phyloP scores from a whole-genome alignment of 169 alveolate genomes.

The Plasmodium fragile region DNA sequence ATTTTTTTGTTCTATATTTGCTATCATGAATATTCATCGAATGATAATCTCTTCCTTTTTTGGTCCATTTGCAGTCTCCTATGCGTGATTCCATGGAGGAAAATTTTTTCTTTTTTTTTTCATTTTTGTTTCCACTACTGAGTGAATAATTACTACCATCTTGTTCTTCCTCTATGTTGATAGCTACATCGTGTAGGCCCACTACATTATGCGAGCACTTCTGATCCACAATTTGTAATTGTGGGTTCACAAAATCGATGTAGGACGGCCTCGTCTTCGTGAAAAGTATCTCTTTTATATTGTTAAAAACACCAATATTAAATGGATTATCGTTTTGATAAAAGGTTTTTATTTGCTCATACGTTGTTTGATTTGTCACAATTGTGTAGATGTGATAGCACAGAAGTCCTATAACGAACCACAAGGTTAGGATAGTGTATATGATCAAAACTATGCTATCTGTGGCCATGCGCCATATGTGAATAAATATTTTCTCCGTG shows the following conservation, averaged over 20 bases:
- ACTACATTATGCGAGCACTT: constrained; percentile 50
- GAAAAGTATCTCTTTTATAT: constrained; percentile 80
- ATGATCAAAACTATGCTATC: constrained; percentile 68
- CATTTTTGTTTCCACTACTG: background rate
- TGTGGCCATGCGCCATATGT: constrained; percentile 68
- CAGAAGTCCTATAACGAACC: constrained; percentile 87
- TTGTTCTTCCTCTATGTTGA: constrained; percentile 5
- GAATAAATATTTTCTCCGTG: constrained; percentile 66
- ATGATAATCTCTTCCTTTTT: constrained; percentile 16
- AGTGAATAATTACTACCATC: background rate
- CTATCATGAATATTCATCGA: background rate
- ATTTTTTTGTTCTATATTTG: constrained; percentile 6
- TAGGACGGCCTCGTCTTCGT: constrained; percentile 59
- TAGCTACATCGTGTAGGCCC: constrained; percentile 21
- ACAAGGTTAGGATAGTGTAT: constrained; percentile 78
- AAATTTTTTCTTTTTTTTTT: background rate
- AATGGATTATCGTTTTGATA: constrained; percentile 84
- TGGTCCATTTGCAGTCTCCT: background rate
- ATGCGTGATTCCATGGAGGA: background rate
- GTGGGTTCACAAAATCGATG: constrained; percentile 47
- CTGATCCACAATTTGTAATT: constrained; percentile 61
- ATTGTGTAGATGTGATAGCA: constrained; percentile 86
- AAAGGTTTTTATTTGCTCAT: constrained; percentile 85
- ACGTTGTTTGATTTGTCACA: constrained; percentile 87
- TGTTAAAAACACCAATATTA: constrained; percentile 80